Evolutionary conservation across 106 monocot species (phyloP), one percentile per base, ranked within the genome.

Genomic region (Acorus gramineus): DNA sequence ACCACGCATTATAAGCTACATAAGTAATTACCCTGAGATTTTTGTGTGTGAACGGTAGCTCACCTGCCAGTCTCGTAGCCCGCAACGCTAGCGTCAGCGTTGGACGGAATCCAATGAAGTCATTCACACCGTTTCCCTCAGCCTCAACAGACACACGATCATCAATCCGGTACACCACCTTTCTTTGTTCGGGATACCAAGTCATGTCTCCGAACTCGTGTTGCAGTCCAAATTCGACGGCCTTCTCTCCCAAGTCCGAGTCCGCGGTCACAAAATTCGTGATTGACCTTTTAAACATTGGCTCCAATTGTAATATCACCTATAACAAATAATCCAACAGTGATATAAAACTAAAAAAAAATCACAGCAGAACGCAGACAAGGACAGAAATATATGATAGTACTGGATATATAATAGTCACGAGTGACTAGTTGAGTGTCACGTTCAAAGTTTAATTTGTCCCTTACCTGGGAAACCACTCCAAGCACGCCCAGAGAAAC

Each of bases 401-500:
- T 3, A 45, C 7, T 7, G 9, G 7, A 61, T 3, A 2, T 10
- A 46, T 61, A n/a, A 42, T 42, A 11, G 9, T 10, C 44, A 11
- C 3, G n/a, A 13, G 49, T 14, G 28, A 28, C 28, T 28, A 28
- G 28, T 28, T 28, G 28, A 28, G 28, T 28, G 28, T 28, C 28
- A 28, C 28, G 28, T 28, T 28, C 28, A 28, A 28, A 28, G 28
- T 28, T 28, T 28, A 28, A 28, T 28, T 28, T 28, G 28, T 2
- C 45, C 8, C 8, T 11, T 55, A 85, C 85, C 77, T 81, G 81
- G 1, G 78, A 73, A 54, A 85, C 60, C 53, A 76, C 81, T 8
- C 75, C 81, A 4, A 85, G 81, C 2, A 86, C 81, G 2, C 86
- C 85, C 0, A 85, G 55, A 0, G 81, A 78, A 12, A 85, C 85